Conservation (phyloP, 2,329 filamentous ascomycete genomes). For the Aspergillus thermomutatus region DNA sequence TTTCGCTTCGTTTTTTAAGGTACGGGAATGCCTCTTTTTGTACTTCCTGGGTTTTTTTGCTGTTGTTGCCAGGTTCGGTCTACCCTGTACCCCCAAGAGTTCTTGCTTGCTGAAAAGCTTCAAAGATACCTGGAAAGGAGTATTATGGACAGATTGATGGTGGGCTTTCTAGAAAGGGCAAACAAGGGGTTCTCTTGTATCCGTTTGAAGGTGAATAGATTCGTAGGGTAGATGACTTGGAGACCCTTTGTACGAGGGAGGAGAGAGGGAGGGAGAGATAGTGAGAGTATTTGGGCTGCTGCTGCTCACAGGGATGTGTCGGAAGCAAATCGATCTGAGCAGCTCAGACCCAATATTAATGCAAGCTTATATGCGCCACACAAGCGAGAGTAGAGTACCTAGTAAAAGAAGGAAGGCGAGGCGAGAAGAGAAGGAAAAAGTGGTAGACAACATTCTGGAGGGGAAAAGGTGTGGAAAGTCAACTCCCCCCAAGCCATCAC, state of each 20-base stretch:
- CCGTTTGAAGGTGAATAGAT: not conserved
- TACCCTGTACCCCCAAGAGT: not conserved
- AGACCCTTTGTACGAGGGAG: not conserved
- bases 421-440: not conserved
- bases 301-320: conserved; percentile 2
- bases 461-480: conserved; percentile 22
- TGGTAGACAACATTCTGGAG: not conserved
- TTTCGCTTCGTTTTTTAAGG: not conserved
- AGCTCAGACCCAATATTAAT: conserved; percentile 6
- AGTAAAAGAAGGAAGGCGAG: conserved; percentile 8
- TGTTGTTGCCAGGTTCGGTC: not conserved
- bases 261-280: not conserved
- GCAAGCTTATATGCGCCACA: conserved; percentile 3
- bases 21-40: not conserved
- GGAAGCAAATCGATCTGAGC: conserved; percentile 9
- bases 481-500: conserved; percentile 25
- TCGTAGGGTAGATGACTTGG: not conserved
- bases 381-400: conserved; percentile 8
- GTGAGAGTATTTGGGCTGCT: conserved; percentile 11
- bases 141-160: not conserved
- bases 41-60: not conserved
- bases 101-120: not conserved
- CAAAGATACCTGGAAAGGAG: not conserved
- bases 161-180: not conserved
- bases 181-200: not conserved